Evolutionary conservation across 768 basidiomycete species (phyloP).

Genomic region (Mrakia gelida): DNA sequence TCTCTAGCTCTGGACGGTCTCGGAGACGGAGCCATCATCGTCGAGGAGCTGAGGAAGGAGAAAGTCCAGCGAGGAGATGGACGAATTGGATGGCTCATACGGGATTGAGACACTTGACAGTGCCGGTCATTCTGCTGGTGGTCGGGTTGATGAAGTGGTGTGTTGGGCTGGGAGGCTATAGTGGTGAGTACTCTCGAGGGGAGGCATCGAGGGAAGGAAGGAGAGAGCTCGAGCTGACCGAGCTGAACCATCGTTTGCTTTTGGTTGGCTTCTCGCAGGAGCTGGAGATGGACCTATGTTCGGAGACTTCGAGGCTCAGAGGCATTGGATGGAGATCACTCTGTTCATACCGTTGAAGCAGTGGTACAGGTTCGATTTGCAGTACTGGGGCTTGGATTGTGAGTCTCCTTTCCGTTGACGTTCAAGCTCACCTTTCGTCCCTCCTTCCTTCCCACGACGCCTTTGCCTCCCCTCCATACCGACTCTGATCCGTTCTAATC

Average conservation of each 20-base stretch:
- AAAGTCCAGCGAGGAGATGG: constrained; percentile 54
- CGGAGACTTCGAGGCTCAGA: constrained; percentile 88
- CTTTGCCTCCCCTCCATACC: neutral
- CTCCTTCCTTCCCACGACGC: neutral
- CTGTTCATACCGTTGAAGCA: constrained; percentile 64
- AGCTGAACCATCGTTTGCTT: neutral
- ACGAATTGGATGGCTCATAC: constrained; percentile 75
- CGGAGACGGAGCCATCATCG: neutral
- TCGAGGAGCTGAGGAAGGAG: neutral
- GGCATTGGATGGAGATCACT: constrained; percentile 93
- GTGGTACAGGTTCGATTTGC: constrained; percentile 86
- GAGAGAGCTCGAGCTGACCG: neutral
- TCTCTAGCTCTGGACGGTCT: neutral
- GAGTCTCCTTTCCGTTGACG: constrained; percentile 16
- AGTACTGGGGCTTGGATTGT: constrained; percentile 90
- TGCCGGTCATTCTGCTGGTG: constrained; percentile 56
- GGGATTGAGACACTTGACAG: constrained; percentile 57
- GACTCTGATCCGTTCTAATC: neutral
- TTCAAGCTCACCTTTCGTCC: neutral
- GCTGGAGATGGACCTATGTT: constrained; percentile 70
- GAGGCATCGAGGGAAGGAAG: neutral
- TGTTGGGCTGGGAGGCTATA: constrained; percentile 72
- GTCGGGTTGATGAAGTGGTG: constrained; percentile 62
- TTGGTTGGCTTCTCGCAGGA: constrained; percentile 49
- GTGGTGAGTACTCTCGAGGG: constrained; percentile 54